A percentile compares a stretch with the other conserved stretches of the same genome.
Conservation (phyloP, 176 grass and related monocot genomes). For the Avena sativa region DNA sequence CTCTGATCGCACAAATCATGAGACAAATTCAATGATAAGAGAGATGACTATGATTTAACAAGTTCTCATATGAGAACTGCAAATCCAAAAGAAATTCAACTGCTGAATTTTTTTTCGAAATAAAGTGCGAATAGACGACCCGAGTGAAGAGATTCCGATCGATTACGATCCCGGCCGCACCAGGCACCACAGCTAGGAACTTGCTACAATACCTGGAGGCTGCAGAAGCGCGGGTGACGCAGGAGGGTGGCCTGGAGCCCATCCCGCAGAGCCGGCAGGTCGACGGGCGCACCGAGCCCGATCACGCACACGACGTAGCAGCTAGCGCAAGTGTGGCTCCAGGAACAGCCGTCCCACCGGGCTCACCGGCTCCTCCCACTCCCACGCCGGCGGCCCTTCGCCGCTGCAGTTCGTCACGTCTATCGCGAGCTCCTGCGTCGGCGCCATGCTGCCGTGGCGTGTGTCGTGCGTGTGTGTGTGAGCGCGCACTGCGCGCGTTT, state of each 20-base stretch:
- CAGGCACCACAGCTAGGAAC: neutral
- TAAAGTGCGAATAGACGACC: no score
- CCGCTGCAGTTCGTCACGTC: neutral
- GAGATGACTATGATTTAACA: no score
- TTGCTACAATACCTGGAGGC: constrained; percentile 56
- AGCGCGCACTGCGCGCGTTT: neutral
- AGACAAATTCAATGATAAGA: no score
- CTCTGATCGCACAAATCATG: no score
- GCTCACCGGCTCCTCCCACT: constrained; percentile 66
- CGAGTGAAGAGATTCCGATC: no score
- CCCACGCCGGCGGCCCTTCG: neutral
- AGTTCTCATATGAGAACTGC: no score
- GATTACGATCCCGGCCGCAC: neutral
- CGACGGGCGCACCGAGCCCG: constrained; percentile 47
- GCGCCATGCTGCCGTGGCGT: neutral
- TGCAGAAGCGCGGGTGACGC: constrained; percentile 80
- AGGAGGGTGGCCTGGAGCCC: constrained; percentile 61
- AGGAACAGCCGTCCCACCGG: constrained; percentile 68
- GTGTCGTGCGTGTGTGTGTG: constrained; percentile 3
- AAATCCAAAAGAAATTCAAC: no score
- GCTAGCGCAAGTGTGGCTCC: constrained; percentile 44
- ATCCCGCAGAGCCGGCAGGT: constrained; percentile 42
- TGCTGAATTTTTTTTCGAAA: no score
- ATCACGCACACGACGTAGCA: constrained; percentile 64
- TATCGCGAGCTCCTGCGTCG: constrained; percentile 22